Evolutionary conservation across 192 early-diverging fungal species (phyloP).

Genomic region (Paraglomus occultum): DNA sequence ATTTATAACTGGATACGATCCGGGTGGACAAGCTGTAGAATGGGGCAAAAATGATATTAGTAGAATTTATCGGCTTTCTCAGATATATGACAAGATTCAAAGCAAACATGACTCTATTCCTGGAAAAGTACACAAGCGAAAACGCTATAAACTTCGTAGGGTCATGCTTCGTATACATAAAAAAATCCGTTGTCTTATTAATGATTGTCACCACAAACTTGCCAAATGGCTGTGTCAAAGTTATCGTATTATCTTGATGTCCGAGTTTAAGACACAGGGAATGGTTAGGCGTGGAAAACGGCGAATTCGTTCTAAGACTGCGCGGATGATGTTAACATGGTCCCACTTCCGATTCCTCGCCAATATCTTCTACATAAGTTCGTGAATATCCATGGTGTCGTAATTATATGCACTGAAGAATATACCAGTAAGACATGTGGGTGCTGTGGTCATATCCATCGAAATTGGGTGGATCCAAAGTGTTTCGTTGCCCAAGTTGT

Average conservation of each 20-base stretch:
- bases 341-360: background rate
- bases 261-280: slow-evolving; percentile 11
- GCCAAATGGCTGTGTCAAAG: slow-evolving; percentile 13
- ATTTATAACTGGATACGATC: slow-evolving; percentile 12
- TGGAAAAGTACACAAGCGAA: slow-evolving; percentile 11
- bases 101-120: slow-evolving; percentile 4
- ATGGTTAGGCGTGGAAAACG: slow-evolving; percentile 6
- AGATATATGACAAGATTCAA: slow-evolving; percentile 6
- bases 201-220: slow-evolving; percentile 3
- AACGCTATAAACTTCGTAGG: background rate
- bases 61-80: slow-evolving; percentile 8
- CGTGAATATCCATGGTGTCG: slow-evolving; percentile 7
- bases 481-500: background rate
- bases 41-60: slow-evolving; percentile 7
- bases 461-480: background rate
- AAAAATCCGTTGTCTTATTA: background rate
- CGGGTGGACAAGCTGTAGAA: slow-evolving; percentile 5
- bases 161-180: slow-evolving; percentile 17
- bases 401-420: background rate
- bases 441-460: background rate
- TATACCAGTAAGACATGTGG: slow-evolving; percentile 1
- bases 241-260: slow-evolving; percentile 11
- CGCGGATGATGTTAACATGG: background rate
- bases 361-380: background rate
- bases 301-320: background rate